Conservation (phyloP, 2,329 filamentous ascomycete species). For the Diaporthe sp. region DNA sequence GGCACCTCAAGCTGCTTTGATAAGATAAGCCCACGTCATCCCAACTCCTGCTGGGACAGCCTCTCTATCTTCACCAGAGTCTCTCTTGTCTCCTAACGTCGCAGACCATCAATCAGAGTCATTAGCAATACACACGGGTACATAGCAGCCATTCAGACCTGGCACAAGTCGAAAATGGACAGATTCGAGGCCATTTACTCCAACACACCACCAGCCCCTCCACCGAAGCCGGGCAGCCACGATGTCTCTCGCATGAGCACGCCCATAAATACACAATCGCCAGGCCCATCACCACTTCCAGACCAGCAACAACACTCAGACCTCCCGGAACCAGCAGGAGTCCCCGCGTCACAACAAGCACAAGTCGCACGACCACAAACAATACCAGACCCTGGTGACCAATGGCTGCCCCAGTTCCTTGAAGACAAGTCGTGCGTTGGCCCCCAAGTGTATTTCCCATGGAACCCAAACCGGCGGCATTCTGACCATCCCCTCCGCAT, state of each 20-base stretch:
- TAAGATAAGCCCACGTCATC: slow-evolving; percentile 39
- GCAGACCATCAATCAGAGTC: not conserved
- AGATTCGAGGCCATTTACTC: slow-evolving; percentile 55
- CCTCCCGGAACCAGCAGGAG: slow-evolving; percentile 45
- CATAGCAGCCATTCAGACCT: no score
- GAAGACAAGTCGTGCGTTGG: slow-evolving; percentile 83
- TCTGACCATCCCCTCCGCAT: slow-evolving; percentile 17
- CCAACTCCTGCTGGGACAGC: not conserved
- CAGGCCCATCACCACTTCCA: slow-evolving; percentile 55
- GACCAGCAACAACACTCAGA: slow-evolving; percentile 47
- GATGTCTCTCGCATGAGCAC: slow-evolving; percentile 77
- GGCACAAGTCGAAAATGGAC: slow-evolving; percentile 20
- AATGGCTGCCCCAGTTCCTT: slow-evolving; percentile 83
- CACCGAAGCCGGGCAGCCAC: slow-evolving; percentile 79
- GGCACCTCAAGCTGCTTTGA: slow-evolving; percentile 15
- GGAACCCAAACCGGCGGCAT: not conserved
- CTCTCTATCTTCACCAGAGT: not conserved
- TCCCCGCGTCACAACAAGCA: slow-evolving; percentile 46
- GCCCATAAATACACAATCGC: slow-evolving; percentile 64
- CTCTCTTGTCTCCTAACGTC: not conserved
- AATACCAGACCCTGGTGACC: slow-evolving; percentile 72
- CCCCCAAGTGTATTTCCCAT: slow-evolving; percentile 39
- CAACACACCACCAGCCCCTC: slow-evolving; percentile 75
- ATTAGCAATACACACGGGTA: not conserved
- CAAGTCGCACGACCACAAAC: slow-evolving; percentile 50